A percentile compares a stretch with the other conserved stretches of the same genome.
These are phyloP conservation scores for Talaromyces amestolkiae DNA, from an alignment of 2,329 filamentous ascomycete genomes.

Conservation along the genomic window DNA sequence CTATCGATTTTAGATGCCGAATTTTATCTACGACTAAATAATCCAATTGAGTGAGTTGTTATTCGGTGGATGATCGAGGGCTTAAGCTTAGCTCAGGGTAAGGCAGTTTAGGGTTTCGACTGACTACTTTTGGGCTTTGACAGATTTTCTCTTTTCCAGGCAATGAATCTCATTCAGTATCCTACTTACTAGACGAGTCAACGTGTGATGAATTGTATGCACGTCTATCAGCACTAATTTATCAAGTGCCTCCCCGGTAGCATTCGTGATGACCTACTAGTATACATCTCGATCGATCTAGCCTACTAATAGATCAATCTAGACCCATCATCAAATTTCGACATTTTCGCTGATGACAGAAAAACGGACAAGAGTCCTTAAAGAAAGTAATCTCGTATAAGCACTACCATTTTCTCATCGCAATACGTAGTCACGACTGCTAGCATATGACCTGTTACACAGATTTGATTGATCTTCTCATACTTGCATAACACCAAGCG, in stretches of 20 bases:
- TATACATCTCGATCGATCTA: not conserved
- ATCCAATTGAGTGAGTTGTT: not conserved
- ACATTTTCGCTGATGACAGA: not conserved
- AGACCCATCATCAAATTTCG: not conserved
- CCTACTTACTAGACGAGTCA: not conserved
- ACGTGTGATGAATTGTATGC: not conserved
- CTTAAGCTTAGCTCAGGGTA: not conserved
- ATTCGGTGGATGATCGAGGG: not conserved
- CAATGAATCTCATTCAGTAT: not conserved
- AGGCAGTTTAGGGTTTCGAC: not conserved
- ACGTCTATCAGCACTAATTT: not conserved
- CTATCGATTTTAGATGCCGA: not conserved
- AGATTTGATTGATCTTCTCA: no score
- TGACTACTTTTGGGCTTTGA: not conserved
- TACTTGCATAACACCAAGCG: no score
- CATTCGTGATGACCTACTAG: not conserved
- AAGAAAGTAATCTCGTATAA: not conserved
- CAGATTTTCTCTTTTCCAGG: not conserved
- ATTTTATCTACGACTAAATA: not conserved
- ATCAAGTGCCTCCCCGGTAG: not conserved
- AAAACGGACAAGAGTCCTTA: not conserved
- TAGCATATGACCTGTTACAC: no score
- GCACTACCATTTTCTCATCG: not conserved
- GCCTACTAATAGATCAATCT: not conserved
- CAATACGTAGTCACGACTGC: not conserved